Base-by-base conservation (phyloP, 1,284 basidiomycete genomes). In the Fomitopsis betulina region DNA sequence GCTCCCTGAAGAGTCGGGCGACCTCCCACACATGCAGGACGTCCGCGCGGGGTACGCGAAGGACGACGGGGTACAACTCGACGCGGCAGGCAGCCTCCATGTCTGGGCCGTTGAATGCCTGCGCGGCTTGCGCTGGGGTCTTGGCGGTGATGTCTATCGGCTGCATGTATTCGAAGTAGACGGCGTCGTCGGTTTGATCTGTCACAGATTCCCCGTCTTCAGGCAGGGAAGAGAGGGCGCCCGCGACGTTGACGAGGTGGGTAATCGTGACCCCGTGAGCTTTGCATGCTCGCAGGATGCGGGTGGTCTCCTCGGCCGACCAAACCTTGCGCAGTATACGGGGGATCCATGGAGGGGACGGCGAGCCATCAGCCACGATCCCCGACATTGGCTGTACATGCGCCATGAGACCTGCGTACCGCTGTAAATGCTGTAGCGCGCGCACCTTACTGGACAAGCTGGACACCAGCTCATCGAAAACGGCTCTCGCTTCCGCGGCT, bases 201-300 rank as follows among this genome's bases (percentile, higher is more conserved):
- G 32, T 5, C 23, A 25, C 4, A 3, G 42, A 3, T 21, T 3
- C 12, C 27, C 3, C 12, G 12, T 5, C 9, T 2, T 13, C 7
- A 17, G 17, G 12, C 45, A 56, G 37, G n/a, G 43, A 49, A 5
- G 55, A 33, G 17, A 57, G 35, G 5, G 55, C 49, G 2, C 30
- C 33, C 2, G 55, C 55, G 38, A 49, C 38, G 15, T 38, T 57
- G 21, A 17, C 27, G 38, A 57, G 49, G 10, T 57, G 47, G 2
- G 55, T 57, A 17, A 57, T 35, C 1, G 55, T 57, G 38, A 52
- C 55, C 7, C 49, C 47, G 27, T 43, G 47, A 0, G 55, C 55
- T 17, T 52, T 51, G 25, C 55, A 57, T 5, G 47, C 55, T 3
- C 49, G 47, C 13, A 57, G 37, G 47, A 57, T 57, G 1, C 38